These are phyloP conservation scores for Remersonia thermophila DNA, from an alignment of 2,329 filamentous ascomycete species.

Conservation along the genomic window DNA sequence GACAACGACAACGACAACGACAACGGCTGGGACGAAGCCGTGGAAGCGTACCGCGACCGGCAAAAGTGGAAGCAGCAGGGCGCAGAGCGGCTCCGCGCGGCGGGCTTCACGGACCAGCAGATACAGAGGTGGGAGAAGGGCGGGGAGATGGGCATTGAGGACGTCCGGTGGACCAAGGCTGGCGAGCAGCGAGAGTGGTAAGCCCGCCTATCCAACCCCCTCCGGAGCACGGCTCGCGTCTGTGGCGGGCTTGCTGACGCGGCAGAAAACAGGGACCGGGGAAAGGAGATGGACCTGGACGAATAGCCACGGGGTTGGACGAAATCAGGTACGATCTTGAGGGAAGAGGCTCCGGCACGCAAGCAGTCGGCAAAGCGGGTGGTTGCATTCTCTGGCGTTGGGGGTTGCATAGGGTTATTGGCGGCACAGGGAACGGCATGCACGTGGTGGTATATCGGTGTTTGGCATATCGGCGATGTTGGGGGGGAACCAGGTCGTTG, in stretches of 20 bases:
- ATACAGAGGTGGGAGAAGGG: constrained; percentile 59
- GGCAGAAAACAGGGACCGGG: neutral
- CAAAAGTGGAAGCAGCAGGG: constrained; percentile 65
- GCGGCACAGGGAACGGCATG: neutral
- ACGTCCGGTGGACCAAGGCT: constrained; percentile 58
- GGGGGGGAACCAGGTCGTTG: no score
- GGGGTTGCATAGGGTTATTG: neutral
- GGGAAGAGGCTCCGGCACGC: no score
- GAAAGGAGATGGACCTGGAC: neutral
- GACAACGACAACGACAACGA: no score
- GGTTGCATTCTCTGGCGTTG: neutral
- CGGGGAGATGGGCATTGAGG: constrained; percentile 47
- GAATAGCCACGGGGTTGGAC: neutral
- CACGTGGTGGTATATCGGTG: neutral
- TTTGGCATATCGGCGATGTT: constrained; percentile 2
- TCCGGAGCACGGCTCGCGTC: neutral
- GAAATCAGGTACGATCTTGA: no score
- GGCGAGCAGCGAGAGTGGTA: constrained; percentile 52
- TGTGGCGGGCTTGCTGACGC: no score
- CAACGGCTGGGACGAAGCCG: constrained; percentile 59
- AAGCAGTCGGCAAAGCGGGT: no score
- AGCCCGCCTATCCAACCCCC: neutral
- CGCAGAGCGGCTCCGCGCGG: constrained; percentile 60
- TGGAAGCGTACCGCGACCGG: constrained; percentile 70
- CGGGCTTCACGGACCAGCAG: constrained; percentile 66